Conservation (phyloP, 2,329 filamentous ascomycete species). For the Verticillium dahliae region DNA sequence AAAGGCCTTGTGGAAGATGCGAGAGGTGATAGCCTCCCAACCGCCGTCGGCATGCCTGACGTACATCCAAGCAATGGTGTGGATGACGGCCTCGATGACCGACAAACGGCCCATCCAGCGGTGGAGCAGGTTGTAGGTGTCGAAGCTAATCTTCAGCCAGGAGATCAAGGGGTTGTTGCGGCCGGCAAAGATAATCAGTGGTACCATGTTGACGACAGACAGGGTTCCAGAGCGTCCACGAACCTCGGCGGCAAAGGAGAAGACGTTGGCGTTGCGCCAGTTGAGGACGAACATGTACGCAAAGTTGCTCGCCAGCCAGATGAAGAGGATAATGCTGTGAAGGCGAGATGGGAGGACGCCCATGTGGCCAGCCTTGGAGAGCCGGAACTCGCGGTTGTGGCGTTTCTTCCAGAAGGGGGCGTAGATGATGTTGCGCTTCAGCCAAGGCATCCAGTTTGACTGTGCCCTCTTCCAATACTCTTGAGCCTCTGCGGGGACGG, state of each 20-base stretch:
- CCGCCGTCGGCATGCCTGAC: slow-evolving; percentile 63
- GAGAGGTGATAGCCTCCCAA: slow-evolving; percentile 48
- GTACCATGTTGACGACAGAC: slow-evolving; percentile 84
- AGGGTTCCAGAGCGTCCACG: slow-evolving; percentile 78
- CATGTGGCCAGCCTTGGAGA: slow-evolving; percentile 53
- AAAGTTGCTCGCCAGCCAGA: slow-evolving; percentile 55
- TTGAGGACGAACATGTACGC: slow-evolving; percentile 57
- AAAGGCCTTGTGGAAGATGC: slow-evolving; percentile 54
- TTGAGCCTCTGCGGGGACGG: slow-evolving; percentile 42
- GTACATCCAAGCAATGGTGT: slow-evolving; percentile 67
- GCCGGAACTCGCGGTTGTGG: slow-evolving; percentile 60
- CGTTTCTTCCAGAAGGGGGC: slow-evolving; percentile 59
- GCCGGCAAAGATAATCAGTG: slow-evolving; percentile 79
- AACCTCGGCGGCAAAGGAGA: slow-evolving; percentile 69
- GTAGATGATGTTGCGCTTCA: slow-evolving; percentile 58
- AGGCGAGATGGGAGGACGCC: slow-evolving; percentile 61
- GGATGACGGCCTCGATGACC: slow-evolving; percentile 59
- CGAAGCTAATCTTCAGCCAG: slow-evolving; percentile 81
- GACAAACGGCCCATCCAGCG: slow-evolving; percentile 74
- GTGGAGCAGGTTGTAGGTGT: slow-evolving; percentile 77
- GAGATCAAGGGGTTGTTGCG: slow-evolving; percentile 89
- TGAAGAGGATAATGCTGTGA: slow-evolving; percentile 48
- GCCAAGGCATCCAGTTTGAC: slow-evolving; percentile 52
- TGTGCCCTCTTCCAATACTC: slow-evolving; percentile 53
- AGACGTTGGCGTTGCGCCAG: slow-evolving; percentile 51